Conservation (phyloP, 805 yeast species). For the Cyberlindnera euphorbiiphila region DNA sequence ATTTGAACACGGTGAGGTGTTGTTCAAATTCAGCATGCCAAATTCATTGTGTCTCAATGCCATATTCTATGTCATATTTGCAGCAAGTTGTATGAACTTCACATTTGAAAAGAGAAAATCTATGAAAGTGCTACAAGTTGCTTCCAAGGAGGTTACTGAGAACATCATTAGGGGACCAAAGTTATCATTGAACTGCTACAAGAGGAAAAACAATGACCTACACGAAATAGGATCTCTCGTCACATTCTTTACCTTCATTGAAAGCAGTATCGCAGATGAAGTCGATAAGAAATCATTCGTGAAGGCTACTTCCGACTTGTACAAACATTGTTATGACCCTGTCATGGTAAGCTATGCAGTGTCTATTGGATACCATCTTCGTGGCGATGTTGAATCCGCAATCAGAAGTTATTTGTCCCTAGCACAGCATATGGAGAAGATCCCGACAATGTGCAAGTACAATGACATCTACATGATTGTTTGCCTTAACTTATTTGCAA, state of each 20-base stretch:
- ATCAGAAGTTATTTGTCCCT: slow-evolving; percentile 8
- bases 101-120: slow-evolving; percentile 25
- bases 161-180: slow-evolving; percentile 1
- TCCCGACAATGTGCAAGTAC: slow-evolving; percentile 8
- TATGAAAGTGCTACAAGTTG: slow-evolving; percentile 4
- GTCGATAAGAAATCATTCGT: slow-evolving; percentile 1
- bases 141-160: background rate
- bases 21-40: background rate
- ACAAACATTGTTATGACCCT: slow-evolving; percentile 1
- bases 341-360: background rate
- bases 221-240: background rate
- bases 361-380: slow-evolving; percentile 19
- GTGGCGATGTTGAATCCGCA: slow-evolving; percentile 16
- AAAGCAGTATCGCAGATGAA: slow-evolving; percentile 13
- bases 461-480: slow-evolving; percentile 18
- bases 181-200: background rate
- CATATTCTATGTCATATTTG: slow-evolving; percentile 11
- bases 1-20: background rate
- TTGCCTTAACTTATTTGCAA: slow-evolving; percentile 13
- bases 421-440: slow-evolving; percentile 4
- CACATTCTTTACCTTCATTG: slow-evolving; percentile 16
- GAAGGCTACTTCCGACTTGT: background rate
- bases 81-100: slow-evolving; percentile 11
- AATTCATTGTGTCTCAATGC: background rate
- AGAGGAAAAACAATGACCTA: background rate